A percentile compares a stretch with the other conserved stretches of the same genome.
Evolutionary conservation across 345 rosid genomes (phyloP).

Genomic region (Kandelia obovata): DNA sequence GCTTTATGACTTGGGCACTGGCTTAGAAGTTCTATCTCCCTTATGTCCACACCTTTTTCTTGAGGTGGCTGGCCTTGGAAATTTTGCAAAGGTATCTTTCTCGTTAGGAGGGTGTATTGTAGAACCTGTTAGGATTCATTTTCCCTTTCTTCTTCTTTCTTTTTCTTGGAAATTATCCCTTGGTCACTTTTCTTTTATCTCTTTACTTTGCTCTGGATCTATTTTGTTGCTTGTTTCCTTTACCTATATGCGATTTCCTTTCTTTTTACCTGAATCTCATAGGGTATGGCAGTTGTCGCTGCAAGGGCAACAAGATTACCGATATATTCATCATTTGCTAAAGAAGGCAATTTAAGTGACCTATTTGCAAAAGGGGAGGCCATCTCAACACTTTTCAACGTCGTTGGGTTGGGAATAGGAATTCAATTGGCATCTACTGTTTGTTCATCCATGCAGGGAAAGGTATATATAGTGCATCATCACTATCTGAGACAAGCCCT

Average conservation of each 20-base stretch:
- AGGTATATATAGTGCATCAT: constrained; percentile 37
- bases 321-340: constrained; percentile 90
- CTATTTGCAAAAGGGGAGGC: constrained; percentile 97
- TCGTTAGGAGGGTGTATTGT: no score
- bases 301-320: constrained; percentile 96
- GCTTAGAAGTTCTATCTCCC: constrained; percentile 87
- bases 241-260: constrained; percentile 8
- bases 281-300: constrained; percentile 98
- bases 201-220: not conserved
- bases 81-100: constrained; percentile 71
- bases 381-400: constrained; percentile 91
- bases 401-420: constrained; percentile 70
- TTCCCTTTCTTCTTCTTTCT: constrained; percentile 4
- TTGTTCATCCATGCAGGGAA: constrained; percentile 88
- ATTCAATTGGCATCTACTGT: constrained; percentile 88
- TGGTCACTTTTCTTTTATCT: not conserved
- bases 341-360: constrained; percentile 98
- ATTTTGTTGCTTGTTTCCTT: not conserved
- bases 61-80: constrained; percentile 94
- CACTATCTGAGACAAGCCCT: not conserved
- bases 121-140: not conserved
- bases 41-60: constrained; percentile 87
- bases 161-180: not conserved
- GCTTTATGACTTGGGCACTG: constrained; percentile 90
- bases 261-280: constrained; percentile 22